Evolutionary conservation across 225 moss, liverwort and hornwort genomes (phyloP).

Genomic region (Rhytidiadelphus loreus): DNA sequence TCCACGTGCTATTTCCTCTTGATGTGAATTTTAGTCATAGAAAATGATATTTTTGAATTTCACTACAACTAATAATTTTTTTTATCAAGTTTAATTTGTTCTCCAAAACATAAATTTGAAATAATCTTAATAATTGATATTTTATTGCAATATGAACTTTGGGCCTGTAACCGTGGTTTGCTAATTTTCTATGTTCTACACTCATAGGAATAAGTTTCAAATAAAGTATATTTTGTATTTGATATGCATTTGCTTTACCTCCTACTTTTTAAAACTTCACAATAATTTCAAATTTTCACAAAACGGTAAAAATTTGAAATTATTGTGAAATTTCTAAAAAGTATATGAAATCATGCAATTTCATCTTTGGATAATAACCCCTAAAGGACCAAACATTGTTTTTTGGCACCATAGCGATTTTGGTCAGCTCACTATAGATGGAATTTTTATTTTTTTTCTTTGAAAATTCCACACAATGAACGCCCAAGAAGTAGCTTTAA

Average conservation of each 20-base stretch:
- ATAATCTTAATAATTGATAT: not conserved
- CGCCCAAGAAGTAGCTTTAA: too few species aligned
- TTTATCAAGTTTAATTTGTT: not conserved
- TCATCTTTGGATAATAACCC: too few species aligned
- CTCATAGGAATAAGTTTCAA: accelerated
- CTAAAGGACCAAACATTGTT: too few species aligned
- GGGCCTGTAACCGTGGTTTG: not conserved
- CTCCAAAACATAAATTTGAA: not conserved
- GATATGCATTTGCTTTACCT: not conserved
- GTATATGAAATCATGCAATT: too few species aligned
- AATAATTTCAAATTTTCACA: too few species aligned
- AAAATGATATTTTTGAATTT: not conserved
- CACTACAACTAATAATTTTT: not conserved
- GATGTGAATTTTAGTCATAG: not conserved
- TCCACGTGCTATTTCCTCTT: not conserved
- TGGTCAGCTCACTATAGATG: too few species aligned
- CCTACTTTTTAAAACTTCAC: not conserved
- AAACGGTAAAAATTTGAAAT: too few species aligned
- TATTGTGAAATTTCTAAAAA: too few species aligned
- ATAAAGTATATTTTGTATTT: not conserved
- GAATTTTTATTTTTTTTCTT: too few species aligned
- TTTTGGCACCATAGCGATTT: too few species aligned
- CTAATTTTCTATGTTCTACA: not conserved
- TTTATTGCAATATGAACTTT: not conserved
- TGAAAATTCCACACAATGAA: too few species aligned